These are phyloP conservation scores for Ceratobasidium sp. DNA, from an alignment of 1,284 basidiomycete genomes.

Conservation along the genomic window DNA sequence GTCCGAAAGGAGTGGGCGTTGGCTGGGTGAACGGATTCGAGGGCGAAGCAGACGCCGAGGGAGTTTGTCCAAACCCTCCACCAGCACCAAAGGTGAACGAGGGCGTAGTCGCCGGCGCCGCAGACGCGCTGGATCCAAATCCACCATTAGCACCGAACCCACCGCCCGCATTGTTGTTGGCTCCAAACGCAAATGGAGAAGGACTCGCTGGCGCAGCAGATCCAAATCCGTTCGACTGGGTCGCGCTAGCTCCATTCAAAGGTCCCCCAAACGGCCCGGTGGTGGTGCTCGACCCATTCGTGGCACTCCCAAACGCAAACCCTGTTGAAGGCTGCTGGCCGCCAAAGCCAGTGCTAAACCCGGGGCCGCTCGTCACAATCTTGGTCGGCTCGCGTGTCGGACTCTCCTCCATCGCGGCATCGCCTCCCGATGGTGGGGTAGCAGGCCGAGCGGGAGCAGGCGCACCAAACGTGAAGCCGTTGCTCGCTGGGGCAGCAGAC, in stretches of 20 bases:
- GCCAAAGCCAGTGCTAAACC: not conserved
- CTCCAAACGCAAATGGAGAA: conserved; percentile 18
- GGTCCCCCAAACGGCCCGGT: conserved; percentile 22
- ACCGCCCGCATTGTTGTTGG: conserved; percentile 3
- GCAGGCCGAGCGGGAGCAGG: conserved; percentile 19
- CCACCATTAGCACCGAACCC: conserved; percentile 20
- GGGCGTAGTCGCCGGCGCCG: not conserved
- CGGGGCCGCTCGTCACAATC: conserved; percentile 33
- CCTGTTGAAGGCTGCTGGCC: not conserved
- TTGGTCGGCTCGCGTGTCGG: conserved; percentile 52
- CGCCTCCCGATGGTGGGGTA: conserved; percentile 52
- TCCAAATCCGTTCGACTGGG: conserved; percentile 20
- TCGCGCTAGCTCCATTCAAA: not conserved
- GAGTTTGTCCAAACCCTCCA: conserved; percentile 15
- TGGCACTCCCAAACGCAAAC: conserved; percentile 19
- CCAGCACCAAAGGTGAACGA: conserved; percentile 17
- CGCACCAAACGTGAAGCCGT: conserved; percentile 26
- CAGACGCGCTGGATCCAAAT: conserved; percentile 1
- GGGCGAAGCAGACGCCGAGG: conserved; percentile 19
- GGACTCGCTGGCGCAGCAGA: conserved; percentile 18
- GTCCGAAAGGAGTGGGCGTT: conserved; percentile 18
- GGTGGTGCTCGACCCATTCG: conserved; percentile 1
- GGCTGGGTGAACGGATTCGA: conserved; percentile 26
- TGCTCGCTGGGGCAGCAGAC: conserved; percentile 46
- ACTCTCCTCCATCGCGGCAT: conserved; percentile 71